These are phyloP conservation scores for Daldinia loculata DNA, from an alignment of 495 filamentous ascomycete genomes.

Conservation along the genomic window DNA sequence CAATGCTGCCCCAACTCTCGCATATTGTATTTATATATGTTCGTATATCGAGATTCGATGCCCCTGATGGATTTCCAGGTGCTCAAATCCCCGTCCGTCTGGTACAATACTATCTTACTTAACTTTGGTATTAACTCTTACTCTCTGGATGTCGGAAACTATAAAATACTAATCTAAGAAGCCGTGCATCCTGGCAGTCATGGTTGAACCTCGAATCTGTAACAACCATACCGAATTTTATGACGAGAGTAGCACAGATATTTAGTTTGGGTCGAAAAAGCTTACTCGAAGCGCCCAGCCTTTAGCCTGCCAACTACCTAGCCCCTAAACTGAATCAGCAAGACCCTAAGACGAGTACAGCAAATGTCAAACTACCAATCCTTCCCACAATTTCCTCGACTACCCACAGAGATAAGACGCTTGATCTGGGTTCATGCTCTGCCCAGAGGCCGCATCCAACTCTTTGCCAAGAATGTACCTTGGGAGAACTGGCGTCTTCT, in stretches of 20 bases:
- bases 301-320: conserved; percentile 15
- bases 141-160: conserved; percentile 6
- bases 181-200: conserved; percentile 21
- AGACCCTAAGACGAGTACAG: conserved; percentile 1
- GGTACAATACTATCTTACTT: not conserved
- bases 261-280: conserved; percentile 10
- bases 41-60: conserved; percentile 20
- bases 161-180: conserved; percentile 1
- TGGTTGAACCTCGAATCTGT: conserved; percentile 21
- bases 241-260: conserved; percentile 10
- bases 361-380: conserved; percentile 36
- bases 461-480: conserved; percentile 45
- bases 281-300: conserved; percentile 18
- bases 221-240: conserved; percentile 18
- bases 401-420: conserved; percentile 44
- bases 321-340: conserved; percentile 14
- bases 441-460: conserved; percentile 42
- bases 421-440: conserved; percentile 43
- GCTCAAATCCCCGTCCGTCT: not conserved
- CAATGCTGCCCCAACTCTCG: conserved; percentile 30
- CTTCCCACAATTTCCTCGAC: conserved; percentile 41
- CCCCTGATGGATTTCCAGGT: conserved; percentile 24
- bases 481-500: conserved; percentile 46
- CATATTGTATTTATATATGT: conserved; percentile 24
- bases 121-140: not conserved